A percentile compares a stretch with the other conserved stretches of the same genome.
Conservation (phyloP, 352 stramenopile genomes). For the Pythium plurisporium region DNA sequence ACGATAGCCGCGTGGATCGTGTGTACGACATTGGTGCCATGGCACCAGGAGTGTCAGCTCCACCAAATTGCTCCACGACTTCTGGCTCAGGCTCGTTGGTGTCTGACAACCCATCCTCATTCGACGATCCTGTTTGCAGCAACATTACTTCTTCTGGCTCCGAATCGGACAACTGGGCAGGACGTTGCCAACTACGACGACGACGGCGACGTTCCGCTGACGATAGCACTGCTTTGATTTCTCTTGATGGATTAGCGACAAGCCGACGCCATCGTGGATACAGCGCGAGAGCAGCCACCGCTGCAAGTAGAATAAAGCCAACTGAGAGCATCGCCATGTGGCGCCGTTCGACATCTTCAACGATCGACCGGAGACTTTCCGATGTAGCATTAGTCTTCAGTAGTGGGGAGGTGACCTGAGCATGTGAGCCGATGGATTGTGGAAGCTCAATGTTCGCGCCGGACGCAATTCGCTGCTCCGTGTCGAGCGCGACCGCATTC, state of each 20-base stretch:
- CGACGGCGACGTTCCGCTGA: neutral
- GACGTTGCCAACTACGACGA: conserved; percentile 12
- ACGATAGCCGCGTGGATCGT: neutral
- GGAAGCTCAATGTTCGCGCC: neutral
- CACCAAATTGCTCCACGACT: conserved; percentile 14
- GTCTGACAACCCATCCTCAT: conserved; percentile 6
- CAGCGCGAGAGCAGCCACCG: conserved; percentile 5
- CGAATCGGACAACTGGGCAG: conserved; percentile 5
- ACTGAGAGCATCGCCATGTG: conserved; percentile 13
- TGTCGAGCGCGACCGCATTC: neutral
- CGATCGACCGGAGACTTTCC: neutral
- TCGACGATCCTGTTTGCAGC: conserved; percentile 10
- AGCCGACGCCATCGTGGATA: conserved; percentile 10
- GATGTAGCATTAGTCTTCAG: neutral
- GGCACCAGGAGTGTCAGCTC: neutral
- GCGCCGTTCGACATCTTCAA: conserved; percentile 6
- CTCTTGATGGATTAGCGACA: neutral
- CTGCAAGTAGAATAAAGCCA: conserved; percentile 9
- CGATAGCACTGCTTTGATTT: neutral
- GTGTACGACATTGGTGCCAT: neutral
- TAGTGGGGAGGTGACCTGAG: no score
- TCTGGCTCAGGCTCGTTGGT: conserved; percentile 20
- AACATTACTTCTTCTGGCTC: conserved; percentile 18
- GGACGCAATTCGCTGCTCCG: conserved; percentile 3
- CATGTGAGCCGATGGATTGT: neutral